Percentiles rank a stretch among this genome's conserved stretches.
Conservation (phyloP, 148 eudicot species). For the Arctostaphylos glauca region DNA sequence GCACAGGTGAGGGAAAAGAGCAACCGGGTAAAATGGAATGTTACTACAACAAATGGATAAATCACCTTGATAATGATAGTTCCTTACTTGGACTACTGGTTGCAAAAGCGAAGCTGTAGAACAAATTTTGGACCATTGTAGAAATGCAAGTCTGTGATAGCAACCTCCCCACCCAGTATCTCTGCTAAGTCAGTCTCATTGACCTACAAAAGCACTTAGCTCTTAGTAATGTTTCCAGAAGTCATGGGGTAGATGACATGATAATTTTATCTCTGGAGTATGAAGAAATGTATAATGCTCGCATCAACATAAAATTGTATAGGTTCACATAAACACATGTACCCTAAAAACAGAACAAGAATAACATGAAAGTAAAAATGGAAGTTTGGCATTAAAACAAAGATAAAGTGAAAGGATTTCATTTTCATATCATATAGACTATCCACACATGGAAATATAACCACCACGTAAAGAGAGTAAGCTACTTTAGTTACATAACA, state of each 20-base stretch:
- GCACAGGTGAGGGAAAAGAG: neutral
- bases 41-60: neutral
- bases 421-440: no score
- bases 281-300: neutral
- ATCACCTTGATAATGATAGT: neutral
- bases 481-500: no score
- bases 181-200: conserved; percentile 60
- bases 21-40: neutral
- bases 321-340: neutral
- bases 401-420: neutral
- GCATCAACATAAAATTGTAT: no score
- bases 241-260: neutral
- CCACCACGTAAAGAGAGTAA: no score
- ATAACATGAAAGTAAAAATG: neutral
- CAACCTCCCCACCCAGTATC: conserved; percentile 68
- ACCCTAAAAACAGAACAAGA: neutral
- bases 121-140: conserved; percentile 68
- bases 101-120: no score
- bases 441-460: no score
- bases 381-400: neutral
- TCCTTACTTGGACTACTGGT: conserved; percentile 31
- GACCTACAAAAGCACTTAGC: conserved; percentile 45
- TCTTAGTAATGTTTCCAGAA: neutral
- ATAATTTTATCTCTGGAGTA: neutral
- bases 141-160: conserved; percentile 61